These are phyloP conservation scores for Apiospora pterosperma DNA, from an alignment of 2,329 filamentous ascomycete species.

Conservation along the genomic window DNA sequence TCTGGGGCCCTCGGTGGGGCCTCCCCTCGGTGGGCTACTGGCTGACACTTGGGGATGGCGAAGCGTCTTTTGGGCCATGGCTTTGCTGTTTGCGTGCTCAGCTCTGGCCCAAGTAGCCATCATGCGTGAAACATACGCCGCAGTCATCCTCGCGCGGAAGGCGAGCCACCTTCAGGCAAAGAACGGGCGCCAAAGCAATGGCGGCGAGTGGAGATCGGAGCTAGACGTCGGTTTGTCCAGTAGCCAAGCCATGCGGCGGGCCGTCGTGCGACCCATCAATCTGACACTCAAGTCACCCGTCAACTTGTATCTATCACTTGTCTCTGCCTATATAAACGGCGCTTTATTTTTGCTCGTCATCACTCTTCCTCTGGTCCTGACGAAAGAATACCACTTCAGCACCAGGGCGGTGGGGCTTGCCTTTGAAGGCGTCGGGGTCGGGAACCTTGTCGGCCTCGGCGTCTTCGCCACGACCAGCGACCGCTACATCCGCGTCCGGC, in stretches of 20 bases:
- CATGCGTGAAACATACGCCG: background rate
- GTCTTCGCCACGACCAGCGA: background rate
- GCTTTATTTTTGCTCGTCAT: background rate
- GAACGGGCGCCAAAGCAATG: background rate
- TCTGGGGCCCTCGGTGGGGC: constrained; percentile 4
- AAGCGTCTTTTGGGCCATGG: background rate
- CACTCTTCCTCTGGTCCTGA: background rate
- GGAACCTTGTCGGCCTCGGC: background rate
- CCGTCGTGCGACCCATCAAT: background rate
- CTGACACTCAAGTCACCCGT: background rate
- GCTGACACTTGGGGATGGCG: background rate
- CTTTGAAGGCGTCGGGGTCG: background rate
- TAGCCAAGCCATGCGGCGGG: background rate
- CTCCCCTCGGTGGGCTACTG: background rate
- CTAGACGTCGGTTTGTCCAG: background rate
- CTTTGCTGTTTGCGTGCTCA: background rate
- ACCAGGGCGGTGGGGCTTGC: background rate
- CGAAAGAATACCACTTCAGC: background rate
- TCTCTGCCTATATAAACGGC: background rate
- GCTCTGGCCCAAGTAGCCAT: background rate
- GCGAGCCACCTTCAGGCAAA: background rate
- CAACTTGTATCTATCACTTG: background rate
- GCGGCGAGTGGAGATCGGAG: background rate
- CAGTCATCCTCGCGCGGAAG: background rate
- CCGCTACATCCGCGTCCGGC: background rate